Evolutionary conservation across 768 basidiomycete genomes (phyloP).

Genomic region (Podaxis mareebaensis): DNA sequence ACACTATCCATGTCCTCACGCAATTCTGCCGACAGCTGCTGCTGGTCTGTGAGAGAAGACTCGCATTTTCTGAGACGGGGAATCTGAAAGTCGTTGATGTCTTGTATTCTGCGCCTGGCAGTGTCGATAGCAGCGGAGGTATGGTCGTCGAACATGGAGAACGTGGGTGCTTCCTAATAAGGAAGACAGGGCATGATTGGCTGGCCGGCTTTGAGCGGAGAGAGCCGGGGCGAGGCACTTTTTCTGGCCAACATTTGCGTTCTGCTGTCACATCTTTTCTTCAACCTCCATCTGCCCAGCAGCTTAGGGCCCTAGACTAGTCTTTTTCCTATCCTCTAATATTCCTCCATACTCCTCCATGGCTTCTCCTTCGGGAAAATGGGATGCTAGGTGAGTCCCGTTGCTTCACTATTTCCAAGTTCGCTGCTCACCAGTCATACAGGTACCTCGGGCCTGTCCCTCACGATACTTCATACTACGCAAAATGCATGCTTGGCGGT

Average conservation of each 20-base stretch:
- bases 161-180: constrained; percentile 5
- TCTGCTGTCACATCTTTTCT: constrained; percentile 20
- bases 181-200: constrained; percentile 35
- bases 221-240: constrained; percentile 29
- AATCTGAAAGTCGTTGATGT: constrained; percentile 45
- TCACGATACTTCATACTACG: constrained; percentile 74
- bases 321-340: constrained; percentile 20
- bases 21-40: constrained; percentile 72
- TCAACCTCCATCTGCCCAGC: constrained; percentile 25
- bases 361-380: constrained; percentile 50
- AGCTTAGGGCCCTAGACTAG: constrained; percentile 16
- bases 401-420: constrained; percentile 6
- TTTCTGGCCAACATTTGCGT: constrained; percentile 23
- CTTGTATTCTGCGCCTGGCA: constrained; percentile 10
- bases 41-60: constrained; percentile 63
- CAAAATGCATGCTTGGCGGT: constrained; percentile 89
- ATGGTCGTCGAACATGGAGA: constrained; percentile 14
- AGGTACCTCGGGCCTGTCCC: constrained; percentile 74
- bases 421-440: constrained; percentile 15
- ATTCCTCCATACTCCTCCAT: constrained; percentile 31
- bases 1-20: constrained; percentile 72
- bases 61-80: constrained; percentile 69
- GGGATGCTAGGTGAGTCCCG: constrained; percentile 66
- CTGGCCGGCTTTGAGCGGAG: constrained; percentile 36
- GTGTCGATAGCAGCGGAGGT: constrained; percentile 10